Evolutionary conservation across 108 stramenopile species (phyloP).

Genomic region (Cyclostephanos tholiformis): DNA sequence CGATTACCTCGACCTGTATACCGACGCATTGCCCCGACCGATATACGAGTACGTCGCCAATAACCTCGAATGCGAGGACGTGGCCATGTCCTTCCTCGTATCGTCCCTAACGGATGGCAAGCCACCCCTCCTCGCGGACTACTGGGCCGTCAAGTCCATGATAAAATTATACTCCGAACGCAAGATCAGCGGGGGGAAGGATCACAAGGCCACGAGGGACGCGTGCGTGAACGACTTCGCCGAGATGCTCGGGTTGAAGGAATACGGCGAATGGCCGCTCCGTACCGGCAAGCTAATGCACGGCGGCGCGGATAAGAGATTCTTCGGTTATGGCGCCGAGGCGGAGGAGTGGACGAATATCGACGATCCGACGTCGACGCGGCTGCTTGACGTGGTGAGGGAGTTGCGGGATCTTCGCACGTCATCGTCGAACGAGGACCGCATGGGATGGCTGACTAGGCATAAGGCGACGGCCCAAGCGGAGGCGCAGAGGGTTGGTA

Average conservation of each 20-base stretch:
- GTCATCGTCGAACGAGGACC: slow-evolving; percentile 18
- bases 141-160: slow-evolving; percentile 72
- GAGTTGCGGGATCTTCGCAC: slow-evolving; percentile 23
- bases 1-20: slow-evolving; percentile 78
- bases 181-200: slow-evolving; percentile 48
- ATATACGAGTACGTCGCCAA: slow-evolving; percentile 62
- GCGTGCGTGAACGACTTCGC: slow-evolving; percentile 76
- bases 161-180: slow-evolving; percentile 62
- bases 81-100: slow-evolving; percentile 82
- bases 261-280: slow-evolving; percentile 27
- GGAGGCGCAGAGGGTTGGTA: slow-evolving; percentile 46
- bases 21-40: slow-evolving; percentile 53
- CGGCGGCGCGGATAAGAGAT: slow-evolving; percentile 7
- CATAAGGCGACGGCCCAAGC: slow-evolving; percentile 14
- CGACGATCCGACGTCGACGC: slow-evolving; percentile 18
- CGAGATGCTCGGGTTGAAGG: slow-evolving; percentile 64
- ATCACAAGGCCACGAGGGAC: slow-evolving; percentile 71
- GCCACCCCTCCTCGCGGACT: slow-evolving; percentile 76
- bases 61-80: slow-evolving; percentile 85
- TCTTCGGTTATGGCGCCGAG: slow-evolving; percentile 52
- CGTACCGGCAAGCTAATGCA: slow-evolving; percentile 23
- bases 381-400: slow-evolving; percentile 24
- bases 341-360: slow-evolving; percentile 42
- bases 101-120: slow-evolving; percentile 68
- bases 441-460: slow-evolving; percentile 29